Conservation (phyloP, 441 rosid species). For the Gossypium aridum region DNA sequence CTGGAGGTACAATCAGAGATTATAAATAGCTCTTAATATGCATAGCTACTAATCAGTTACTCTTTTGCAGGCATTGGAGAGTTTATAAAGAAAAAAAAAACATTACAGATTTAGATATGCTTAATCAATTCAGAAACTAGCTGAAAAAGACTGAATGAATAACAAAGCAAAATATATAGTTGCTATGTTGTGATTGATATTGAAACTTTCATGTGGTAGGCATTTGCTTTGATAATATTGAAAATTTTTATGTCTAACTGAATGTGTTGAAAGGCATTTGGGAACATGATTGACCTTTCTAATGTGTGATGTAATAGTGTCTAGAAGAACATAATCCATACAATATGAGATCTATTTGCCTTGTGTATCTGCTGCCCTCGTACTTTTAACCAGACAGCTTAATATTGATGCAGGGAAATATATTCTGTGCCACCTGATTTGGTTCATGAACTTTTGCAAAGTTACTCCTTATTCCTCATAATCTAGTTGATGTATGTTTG, state of each 20-base stretch:
- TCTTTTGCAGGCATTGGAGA: neutral
- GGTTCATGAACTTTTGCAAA: neutral
- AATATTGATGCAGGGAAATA: neutral
- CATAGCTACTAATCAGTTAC: neutral
- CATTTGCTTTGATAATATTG: neutral
- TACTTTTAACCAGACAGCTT: neutral
- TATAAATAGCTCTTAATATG: neutral
- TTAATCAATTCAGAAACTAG: neutral
- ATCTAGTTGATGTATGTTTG: neutral
- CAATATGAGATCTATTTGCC: neutral
- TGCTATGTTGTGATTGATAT: neutral
- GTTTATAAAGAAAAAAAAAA: neutral
- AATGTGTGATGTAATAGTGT: neutral
- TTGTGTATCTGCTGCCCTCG: neutral
- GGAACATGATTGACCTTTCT: neutral
- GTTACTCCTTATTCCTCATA: neutral
- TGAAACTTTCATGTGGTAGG: neutral
- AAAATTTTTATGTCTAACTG: neutral
- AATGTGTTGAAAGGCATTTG: neutral
- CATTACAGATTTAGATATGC: neutral
- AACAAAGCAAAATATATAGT: neutral
- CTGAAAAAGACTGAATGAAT: neutral
- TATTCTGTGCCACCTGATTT: neutral
- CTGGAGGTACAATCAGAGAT: slow-evolving; percentile 50
- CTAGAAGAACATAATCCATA: neutral